Conservation (phyloP, 257 asterid species). For the Marsdenia floribunda region DNA sequence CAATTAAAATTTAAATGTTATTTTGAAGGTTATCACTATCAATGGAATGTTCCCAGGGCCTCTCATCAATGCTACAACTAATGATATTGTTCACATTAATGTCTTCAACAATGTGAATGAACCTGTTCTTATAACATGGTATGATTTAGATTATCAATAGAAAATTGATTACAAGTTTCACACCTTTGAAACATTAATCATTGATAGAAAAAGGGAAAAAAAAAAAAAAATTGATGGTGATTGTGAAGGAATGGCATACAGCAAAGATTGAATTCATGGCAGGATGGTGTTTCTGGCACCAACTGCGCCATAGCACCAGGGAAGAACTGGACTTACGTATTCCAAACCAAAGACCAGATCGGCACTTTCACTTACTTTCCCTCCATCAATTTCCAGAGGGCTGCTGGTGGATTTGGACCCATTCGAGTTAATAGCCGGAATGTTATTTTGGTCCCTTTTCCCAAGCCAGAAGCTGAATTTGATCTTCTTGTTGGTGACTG, state of each 20-base stretch:
- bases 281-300: slow-evolving; percentile 71
- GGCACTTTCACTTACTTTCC: slow-evolving; percentile 64
- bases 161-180: too few species aligned
- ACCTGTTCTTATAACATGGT: slow-evolving; percentile 77
- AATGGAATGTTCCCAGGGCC: slow-evolving; percentile 81
- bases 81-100: slow-evolving; percentile 53
- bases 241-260: slow-evolving; percentile 62
- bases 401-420: slow-evolving; percentile 61
- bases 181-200: too few species aligned
- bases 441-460: slow-evolving; percentile 51
- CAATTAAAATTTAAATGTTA: not conserved
- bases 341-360: slow-evolving; percentile 58
- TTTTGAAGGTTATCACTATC: slow-evolving; percentile 54
- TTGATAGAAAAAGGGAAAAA: not conserved
- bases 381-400: slow-evolving; percentile 47
- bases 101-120: slow-evolving; percentile 59
- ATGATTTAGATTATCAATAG: not conserved
- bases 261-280: slow-evolving; percentile 73
- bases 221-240: not conserved
- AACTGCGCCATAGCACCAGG: slow-evolving; percentile 58
- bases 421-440: slow-evolving; percentile 57
- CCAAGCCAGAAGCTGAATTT: slow-evolving; percentile 57
- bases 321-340: slow-evolving; percentile 57
- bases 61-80: slow-evolving; percentile 53
- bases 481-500: slow-evolving; percentile 75